phyloP scores from a whole-genome alignment of 2,329 filamentous ascomycete species.

The Botrytis elliptica region DNA sequence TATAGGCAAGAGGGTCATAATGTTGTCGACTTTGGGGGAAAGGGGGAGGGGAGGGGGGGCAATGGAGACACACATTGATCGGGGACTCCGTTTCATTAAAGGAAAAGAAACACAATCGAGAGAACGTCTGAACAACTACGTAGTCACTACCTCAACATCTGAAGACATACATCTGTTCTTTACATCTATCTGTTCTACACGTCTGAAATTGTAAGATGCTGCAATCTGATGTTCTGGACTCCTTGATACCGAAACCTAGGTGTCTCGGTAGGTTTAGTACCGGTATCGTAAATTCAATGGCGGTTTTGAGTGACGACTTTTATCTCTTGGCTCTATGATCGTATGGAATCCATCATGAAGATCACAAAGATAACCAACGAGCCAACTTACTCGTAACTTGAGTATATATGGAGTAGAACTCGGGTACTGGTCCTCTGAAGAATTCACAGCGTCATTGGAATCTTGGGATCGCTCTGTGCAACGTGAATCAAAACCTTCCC shows the following conservation, averaged over 20 bases:
- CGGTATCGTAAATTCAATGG: not conserved
- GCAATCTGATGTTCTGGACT: not conserved
- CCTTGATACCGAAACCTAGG: not conserved
- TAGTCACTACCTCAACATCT: not conserved
- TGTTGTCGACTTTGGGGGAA: not conserved
- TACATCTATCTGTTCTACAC: not conserved
- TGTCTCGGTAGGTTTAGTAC: not conserved
- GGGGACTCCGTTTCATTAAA: constrained; percentile 6
- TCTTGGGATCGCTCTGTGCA: not conserved
- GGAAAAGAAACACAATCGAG: not conserved
- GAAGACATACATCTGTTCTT: not conserved
- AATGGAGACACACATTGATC: not conserved
- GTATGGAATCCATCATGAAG: not conserved
- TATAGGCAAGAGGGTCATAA: not conserved
- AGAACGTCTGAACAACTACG: not conserved
- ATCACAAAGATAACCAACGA: not conserved
- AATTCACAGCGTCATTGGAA: not conserved
- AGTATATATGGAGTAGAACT: not conserved
- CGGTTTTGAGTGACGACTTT: not conserved
- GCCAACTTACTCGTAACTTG: not conserved
- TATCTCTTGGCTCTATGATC: not conserved
- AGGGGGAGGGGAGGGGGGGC: no score
- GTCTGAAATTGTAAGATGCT: not conserved
- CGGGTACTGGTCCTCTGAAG: not conserved
- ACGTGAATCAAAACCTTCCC: not conserved